Evolutionary conservation across 2,329 filamentous ascomycete species (phyloP).

Genomic region (Massarina eburnea): DNA sequence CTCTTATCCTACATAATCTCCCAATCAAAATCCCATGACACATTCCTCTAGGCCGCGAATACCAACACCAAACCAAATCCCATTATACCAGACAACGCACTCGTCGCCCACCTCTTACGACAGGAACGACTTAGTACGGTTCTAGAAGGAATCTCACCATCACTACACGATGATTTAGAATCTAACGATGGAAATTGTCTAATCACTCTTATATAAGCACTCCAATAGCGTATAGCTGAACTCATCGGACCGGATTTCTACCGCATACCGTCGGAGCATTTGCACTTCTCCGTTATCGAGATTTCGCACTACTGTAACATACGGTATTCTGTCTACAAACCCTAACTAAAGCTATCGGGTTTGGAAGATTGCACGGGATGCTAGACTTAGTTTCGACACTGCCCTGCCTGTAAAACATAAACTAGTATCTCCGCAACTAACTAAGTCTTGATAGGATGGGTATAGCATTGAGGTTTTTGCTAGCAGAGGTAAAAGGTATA

Average conservation of each 20-base stretch:
- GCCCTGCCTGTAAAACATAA: slow-evolving; percentile 3
- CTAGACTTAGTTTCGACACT: slow-evolving; percentile 8
- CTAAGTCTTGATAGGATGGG: slow-evolving; percentile 16
- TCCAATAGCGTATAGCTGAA: too few relatives aligned
- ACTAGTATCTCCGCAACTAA: slow-evolving; percentile 9
- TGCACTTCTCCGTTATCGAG: slow-evolving; percentile 17
- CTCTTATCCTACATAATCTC: too few relatives aligned
- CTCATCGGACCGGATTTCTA: slow-evolving; percentile 11
- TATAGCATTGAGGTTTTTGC: slow-evolving; percentile 16
- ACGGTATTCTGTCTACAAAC: slow-evolving; percentile 7
- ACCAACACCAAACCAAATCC: too few relatives aligned
- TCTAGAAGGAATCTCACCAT: neutral
- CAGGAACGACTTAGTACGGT: neutral
- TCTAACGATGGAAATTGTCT: neutral
- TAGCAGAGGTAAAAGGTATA: neutral
- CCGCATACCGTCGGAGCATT: slow-evolving; percentile 6
- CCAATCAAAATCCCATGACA: too few relatives aligned
- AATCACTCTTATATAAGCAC: neutral
- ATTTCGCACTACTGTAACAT: slow-evolving; percentile 18
- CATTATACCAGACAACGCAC: neutral
- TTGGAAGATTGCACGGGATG: slow-evolving; percentile 9
- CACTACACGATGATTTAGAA: neutral
- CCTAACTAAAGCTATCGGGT: slow-evolving; percentile 7
- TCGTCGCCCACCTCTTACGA: neutral
- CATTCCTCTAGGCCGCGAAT: too few relatives aligned